Evolutionary conservation across 345 rosid genomes (phyloP), one percentile per base, ranked within the genome.

Genomic region (Nephelium lappaceum): DNA sequence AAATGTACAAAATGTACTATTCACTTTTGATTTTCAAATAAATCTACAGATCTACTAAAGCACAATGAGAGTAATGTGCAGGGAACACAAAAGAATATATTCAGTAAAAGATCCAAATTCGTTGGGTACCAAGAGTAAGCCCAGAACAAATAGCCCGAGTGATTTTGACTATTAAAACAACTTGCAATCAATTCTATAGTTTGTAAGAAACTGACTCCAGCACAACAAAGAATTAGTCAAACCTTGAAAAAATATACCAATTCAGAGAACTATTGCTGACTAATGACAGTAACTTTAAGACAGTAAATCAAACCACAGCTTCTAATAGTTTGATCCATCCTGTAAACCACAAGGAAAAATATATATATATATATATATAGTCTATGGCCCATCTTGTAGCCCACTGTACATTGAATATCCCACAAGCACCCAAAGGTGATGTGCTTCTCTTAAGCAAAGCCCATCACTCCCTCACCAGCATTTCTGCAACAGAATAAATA

Each of bases 401-500:
- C 88, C 81, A 85, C 69, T 79, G 82, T 79, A 83, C 65, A 86
- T 47, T 78, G 83, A 77, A 39, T 78, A 75, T 79, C 65, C 86
- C 86, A 82, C 82, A 86, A 81, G 87, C 88, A 88, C 84, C 88
- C 83, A 87, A 87, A 78, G 86, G 82, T 67, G 84, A 80, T 80
- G 74, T 81, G 85, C 83, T 80, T 83, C 89, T 85, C 83, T 84
- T 80, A 88, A 83, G 87, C 89, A 86, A 87, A 84, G 88, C 79
- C 82, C 86, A 85, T 77, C 84, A 86, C 83, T 83, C 81, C 77
- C 90, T 87, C 88, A 83, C 84, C 86, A 77, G 88, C 87, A 84
- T 81, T 87, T 91, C 94, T 91, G 92, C 91, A 91, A 82, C 86
- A 89, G 87, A 89, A 84, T 82, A 88, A 83, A 86, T 86, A 81